Conservation (phyloP, 106 monocot genomes). For the Narthecium ossifragum region DNA sequence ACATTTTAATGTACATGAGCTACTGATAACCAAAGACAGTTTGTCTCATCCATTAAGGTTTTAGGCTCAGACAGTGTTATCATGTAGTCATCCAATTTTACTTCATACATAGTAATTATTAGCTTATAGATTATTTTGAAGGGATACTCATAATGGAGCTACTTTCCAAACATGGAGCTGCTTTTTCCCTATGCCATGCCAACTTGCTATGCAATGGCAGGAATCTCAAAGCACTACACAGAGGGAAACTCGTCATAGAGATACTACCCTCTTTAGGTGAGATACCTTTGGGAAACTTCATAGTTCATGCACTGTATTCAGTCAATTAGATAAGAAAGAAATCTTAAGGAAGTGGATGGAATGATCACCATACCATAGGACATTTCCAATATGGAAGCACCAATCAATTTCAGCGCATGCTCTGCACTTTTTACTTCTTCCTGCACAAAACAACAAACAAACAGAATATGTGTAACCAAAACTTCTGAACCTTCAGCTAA, state of each 20-base stretch:
- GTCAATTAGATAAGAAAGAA: neutral
- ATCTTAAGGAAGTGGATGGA: neutral
- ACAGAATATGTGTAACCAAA: neutral
- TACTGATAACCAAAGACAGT: too few relatives aligned
- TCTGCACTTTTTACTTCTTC: conserved; percentile 66
- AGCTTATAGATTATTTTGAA: too few relatives aligned
- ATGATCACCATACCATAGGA: conserved; percentile 43
- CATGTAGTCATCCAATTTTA: too few relatives aligned
- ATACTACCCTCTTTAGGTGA: neutral
- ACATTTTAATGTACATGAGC: too few relatives aligned
- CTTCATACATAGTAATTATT: too few relatives aligned
- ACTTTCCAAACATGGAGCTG: too few relatives aligned
- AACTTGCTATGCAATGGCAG: neutral
- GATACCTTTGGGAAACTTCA: neutral
- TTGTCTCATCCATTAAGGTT: too few relatives aligned
- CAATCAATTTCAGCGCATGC: conserved; percentile 63
- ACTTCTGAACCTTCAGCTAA: neutral
- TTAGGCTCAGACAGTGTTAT: too few relatives aligned
- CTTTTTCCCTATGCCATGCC: too few relatives aligned
- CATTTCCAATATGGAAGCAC: conserved; percentile 55
- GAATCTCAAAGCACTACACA: neutral
- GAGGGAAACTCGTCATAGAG: neutral
- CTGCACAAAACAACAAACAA: conserved; percentile 32
- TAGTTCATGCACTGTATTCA: neutral
- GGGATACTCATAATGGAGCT: too few relatives aligned